Evolutionary conservation across 2,329 filamentous ascomycete species (phyloP), one percentile per base, ranked within the genome.

Genomic region (Periconia digitata): DNA sequence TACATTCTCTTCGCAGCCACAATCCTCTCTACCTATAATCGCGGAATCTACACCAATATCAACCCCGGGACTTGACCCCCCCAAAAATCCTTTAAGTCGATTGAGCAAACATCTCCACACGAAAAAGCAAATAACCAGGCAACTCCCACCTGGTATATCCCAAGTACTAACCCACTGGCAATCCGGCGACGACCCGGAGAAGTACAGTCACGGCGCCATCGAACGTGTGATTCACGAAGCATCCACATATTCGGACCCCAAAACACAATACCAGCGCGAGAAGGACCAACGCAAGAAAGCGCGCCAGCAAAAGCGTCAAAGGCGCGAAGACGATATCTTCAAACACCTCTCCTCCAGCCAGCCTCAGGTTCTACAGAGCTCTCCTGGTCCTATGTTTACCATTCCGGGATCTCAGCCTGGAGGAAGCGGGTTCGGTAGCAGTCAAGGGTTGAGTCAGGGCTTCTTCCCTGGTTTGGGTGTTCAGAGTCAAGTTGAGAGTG

Each of bases 151-250:
- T 13, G 63, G 58, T 15, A 58, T 76, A 5, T 59, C 54, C 18
- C 64, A 67, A 35, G 52, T 76, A 15, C 63, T 77, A 6, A 56
- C 64, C 24, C 75, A 77, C 46, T 78, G 75, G 76, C 52, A 61
- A 8, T 34, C 61, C 2, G 73, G 71, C 20, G 49, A 55, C 3
- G 69, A 76, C 43, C 73, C 72, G 1, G 52, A 43, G 3, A 51
- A 50, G 5, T 78, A 78, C 51, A 67, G 75, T 43, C 78, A 72
- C 72, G 58, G 66, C 18, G 53, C 66, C 1, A 67, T 60, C 3
- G 69, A 69, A 21, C 61, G 58, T 20, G 50, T 53, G 24, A 40
- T 62, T n/a, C 56, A 50, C 10, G 59, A 61, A 43, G 64, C 64
- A 18, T 59, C 64, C 22, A 65, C 69, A 16, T 27, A 50, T 15